Evolutionary conservation across 73 alveolate genomes (phyloP), one percentile per base, ranked within the genome.

Genomic region (Stentor roeselii): DNA sequence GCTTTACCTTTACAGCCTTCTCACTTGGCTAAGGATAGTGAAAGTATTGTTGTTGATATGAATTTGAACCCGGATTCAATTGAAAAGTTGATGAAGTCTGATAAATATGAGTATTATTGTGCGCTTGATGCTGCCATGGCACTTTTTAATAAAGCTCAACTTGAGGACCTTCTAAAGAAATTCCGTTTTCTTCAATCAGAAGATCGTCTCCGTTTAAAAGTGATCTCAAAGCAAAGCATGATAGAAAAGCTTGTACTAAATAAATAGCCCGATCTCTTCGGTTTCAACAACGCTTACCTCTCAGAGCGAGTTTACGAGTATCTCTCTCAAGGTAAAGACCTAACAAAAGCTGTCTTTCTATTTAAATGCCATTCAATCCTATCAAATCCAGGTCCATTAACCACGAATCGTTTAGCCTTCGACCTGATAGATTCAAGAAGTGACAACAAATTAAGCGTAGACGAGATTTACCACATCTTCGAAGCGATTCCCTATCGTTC

Each of bases 81-180:
- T 21, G 80, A 67, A 67, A 67, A 67, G 1, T 36, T 67, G 27
- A 21, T n/a, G 21, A 67, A 32, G 34, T 21, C n/a, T 1, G 80
- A 67, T 1, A 67, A 32, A 67, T 67, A 67, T 2, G 42, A 21
- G 11, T 67, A 67, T 34, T 32, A 21, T 67, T 21, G 37, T 1
- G 42, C n/a, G 50, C 80, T 67, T 67, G 80, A 67, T 21, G 41
- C n/a, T 27, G 80, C 80, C 80, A 67, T 67, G 80, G n/a, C 50
- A 67, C 34, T 67, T 1, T 67, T 67, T 67, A 34, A 15, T n/a
- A 67, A 21, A 67, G 37, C n/a, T 21, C 21, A 21, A 21, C 41
- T 67, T 67, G n/a, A 67, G 1, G 80, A 67, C 34, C 34, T 67
- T 27, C 21, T 67, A 40, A 32, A 21, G 34, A 67, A 67, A 2